Percentiles rank a stretch among this genome's conserved stretches.
These are phyloP conservation scores for Podaxis sp. DNA, from an alignment of 768 basidiomycete genomes.

Conservation along the genomic window DNA sequence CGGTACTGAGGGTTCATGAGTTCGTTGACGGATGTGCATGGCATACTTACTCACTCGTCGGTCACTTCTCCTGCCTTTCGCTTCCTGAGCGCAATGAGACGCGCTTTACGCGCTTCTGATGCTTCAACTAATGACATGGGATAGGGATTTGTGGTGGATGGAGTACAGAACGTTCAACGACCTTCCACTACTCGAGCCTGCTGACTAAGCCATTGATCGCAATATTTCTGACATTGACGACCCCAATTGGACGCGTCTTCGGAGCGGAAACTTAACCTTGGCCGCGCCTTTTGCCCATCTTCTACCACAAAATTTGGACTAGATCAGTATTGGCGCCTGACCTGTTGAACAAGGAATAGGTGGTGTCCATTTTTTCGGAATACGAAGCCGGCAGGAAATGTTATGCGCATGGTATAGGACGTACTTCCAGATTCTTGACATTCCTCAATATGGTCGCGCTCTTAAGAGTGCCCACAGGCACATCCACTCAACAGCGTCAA, in stretches of 20 bases:
- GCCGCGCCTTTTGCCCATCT: not conserved
- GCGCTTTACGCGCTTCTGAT: slow-evolving; percentile 79
- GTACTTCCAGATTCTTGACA: slow-evolving; percentile 25
- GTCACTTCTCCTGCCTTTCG: slow-evolving; percentile 59
- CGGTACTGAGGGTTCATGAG: slow-evolving; percentile 21
- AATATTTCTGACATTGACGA: slow-evolving; percentile 3
- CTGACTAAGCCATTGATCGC: slow-evolving; percentile 13
- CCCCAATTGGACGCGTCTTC: slow-evolving; percentile 1
- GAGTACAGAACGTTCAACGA: not conserved
- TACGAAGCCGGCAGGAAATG: slow-evolving; percentile 19
- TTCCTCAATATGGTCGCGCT: slow-evolving; percentile 9
- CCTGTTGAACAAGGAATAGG: not conserved
- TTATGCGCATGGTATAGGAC: slow-evolving; percentile 31
- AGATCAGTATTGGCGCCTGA: not conserved
- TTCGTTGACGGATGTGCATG: not conserved
- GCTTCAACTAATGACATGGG: slow-evolving; percentile 66
- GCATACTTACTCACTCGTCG: slow-evolving; percentile 40
- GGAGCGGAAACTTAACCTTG: not conserved
- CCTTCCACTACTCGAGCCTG: not conserved
- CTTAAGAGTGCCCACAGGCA: not conserved
- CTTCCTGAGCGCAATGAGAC: slow-evolving; percentile 74
- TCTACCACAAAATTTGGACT: not conserved
- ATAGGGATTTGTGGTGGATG: not conserved
- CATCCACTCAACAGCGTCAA: slow-evolving; percentile 23
- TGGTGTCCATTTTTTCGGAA: not conserved